phyloP scores from a whole-genome alignment of 176 grass and related monocot species.

The Eremochloa ophiuroides region DNA sequence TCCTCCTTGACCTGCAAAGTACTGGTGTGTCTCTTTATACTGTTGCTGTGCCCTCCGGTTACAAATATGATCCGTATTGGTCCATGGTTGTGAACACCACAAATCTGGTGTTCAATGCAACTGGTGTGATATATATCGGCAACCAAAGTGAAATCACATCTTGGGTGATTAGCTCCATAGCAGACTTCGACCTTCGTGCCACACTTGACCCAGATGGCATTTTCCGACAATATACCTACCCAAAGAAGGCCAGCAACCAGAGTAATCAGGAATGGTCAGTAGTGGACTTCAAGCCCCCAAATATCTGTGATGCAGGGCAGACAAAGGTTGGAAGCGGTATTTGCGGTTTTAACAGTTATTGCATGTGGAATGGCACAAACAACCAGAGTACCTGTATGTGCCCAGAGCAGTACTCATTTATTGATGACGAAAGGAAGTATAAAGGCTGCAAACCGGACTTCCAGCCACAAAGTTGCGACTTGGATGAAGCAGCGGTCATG shows the following conservation, averaged over 20 bases:
- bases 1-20: conserved; percentile 5
- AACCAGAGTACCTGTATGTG: conserved; percentile 30
- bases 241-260: not conserved
- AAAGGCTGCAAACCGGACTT: conserved; percentile 53
- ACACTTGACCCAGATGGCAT: conserved; percentile 52
- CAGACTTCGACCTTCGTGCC: conserved; percentile 41
- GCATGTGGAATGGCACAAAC: not conserved
- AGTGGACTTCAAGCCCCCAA: not conserved
- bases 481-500: conserved; percentile 15
- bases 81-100: conserved; percentile 6
- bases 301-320: conserved; percentile 3
- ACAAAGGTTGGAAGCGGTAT: conserved; percentile 3
- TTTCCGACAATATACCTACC: conserved; percentile 50
- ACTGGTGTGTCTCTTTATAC: conserved; percentile 27
- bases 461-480: conserved; percentile 33
- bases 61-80: conserved; percentile 27
- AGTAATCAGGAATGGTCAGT: conserved; percentile 12
- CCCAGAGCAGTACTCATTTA: conserved; percentile 30
- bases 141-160: not conserved
- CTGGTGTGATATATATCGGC: conserved; percentile 33
- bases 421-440: conserved; percentile 35
- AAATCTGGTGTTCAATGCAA: conserved; percentile 36
- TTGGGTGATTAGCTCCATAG: not conserved
- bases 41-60: not conserved
- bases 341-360: conserved; percentile 65